These are phyloP conservation scores for Chalciporus piperatoides DNA, from an alignment of 1,284 basidiomycete genomes.

Conservation along the genomic window DNA sequence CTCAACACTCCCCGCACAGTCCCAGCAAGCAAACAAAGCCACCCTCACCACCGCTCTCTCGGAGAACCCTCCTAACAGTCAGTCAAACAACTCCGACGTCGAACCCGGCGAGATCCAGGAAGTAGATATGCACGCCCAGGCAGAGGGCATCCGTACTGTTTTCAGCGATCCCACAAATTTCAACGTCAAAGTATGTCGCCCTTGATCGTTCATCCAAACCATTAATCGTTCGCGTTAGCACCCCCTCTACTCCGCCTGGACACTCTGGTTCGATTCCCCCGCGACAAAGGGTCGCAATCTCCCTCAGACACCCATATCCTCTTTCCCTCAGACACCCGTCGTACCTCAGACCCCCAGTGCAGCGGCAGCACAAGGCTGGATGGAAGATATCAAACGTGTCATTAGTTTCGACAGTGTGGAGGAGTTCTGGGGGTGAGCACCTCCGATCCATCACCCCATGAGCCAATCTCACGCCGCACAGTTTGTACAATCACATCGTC, in stretches of 20 bases:
- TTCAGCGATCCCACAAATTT: conserved; percentile 87
- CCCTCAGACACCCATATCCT: conserved; percentile 79
- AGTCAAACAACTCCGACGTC: conserved; percentile 37
- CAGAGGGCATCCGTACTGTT: conserved; percentile 83
- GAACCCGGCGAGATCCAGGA: conserved; percentile 79
- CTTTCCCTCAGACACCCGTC: conserved; percentile 71
- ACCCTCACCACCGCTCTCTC: conserved; percentile 67
- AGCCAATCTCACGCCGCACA: conserved; percentile 32
- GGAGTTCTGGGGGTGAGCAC: conserved; percentile 91
- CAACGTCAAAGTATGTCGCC: conserved; percentile 76
- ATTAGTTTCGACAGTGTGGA: conserved; percentile 93
- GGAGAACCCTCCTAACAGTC: conserved; percentile 43
- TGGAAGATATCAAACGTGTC: conserved; percentile 95
- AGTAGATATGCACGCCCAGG: conserved; percentile 75
- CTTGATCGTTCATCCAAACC: not conserved
- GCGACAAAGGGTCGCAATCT: conserved; percentile 83
- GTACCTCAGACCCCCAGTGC: conserved; percentile 62
- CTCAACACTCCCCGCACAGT: conserved; percentile 49
- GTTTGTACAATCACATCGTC: conserved; percentile 96
- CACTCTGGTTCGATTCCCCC: conserved; percentile 95
- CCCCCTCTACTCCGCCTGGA: conserved; percentile 92
- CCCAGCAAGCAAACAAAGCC: conserved; percentile 69
- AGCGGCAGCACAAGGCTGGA: conserved; percentile 82
- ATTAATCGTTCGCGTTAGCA: conserved; percentile 51
- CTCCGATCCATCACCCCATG: conserved; percentile 2